phyloP scores from a whole-genome alignment of 176 grass and related monocot genomes.

The Hyparrhenia diplandra region DNA sequence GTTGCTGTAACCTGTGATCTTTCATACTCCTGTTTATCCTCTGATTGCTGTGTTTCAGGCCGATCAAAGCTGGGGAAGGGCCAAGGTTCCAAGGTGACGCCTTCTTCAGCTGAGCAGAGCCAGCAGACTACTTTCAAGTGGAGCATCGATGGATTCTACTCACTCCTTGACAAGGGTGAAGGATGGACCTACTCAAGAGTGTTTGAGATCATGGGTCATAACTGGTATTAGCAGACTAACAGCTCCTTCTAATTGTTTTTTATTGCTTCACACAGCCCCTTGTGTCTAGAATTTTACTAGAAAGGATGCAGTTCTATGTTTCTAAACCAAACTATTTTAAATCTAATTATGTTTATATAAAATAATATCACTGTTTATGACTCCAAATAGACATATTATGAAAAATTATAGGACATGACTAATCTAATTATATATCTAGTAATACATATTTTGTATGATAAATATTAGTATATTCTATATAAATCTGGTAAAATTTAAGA shows the following conservation, averaged over 20 bases:
- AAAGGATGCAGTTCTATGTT: not conserved
- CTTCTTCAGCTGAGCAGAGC: not conserved
- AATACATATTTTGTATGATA: too few relatives aligned
- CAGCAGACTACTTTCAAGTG: slow-evolving; percentile 30
- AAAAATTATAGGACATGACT: not conserved
- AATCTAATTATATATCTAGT: too few relatives aligned
- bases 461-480: too few relatives aligned
- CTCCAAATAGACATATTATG: too few relatives aligned
- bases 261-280: not conserved
- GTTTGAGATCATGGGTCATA: slow-evolving; percentile 31
- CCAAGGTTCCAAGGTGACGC: slow-evolving; percentile 2
- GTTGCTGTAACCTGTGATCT: not conserved
- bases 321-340: not conserved
- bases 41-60: not conserved
- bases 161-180: slow-evolving; percentile 25
- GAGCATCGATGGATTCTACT: slow-evolving; percentile 45
- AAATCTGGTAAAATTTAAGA: not conserved
- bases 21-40: too few relatives aligned
- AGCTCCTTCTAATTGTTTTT: not conserved
- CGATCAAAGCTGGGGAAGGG: not conserved
- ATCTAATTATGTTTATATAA: too few relatives aligned
- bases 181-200: slow-evolving; percentile 32
- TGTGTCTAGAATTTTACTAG: not conserved
- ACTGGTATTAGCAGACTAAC: not conserved
- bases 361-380: not conserved